phyloP scores from a whole-genome alignment of 345 rosid species.

The Citrus trifoliata region DNA sequence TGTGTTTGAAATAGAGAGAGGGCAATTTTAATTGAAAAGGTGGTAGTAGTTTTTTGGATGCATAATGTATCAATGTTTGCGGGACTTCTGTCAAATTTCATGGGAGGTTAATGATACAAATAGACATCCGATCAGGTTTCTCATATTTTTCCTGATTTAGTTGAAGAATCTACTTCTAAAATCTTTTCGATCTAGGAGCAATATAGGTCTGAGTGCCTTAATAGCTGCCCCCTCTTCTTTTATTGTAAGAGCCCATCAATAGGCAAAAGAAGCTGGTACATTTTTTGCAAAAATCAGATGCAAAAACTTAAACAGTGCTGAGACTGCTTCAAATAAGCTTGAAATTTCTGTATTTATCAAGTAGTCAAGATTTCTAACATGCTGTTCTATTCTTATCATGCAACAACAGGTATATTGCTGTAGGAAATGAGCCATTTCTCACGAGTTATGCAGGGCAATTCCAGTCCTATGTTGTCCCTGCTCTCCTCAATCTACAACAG shows the following conservation, averaged over 20 bases:
- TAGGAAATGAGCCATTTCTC: slow-evolving; percentile 95
- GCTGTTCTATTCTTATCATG: slow-evolving; percentile 6
- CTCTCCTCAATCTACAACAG: slow-evolving; percentile 74
- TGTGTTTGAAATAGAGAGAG: background rate
- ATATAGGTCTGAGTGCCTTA: background rate
- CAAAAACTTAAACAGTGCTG: background rate
- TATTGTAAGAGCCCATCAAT: background rate
- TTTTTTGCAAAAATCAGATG: background rate
- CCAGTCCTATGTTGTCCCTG: slow-evolving; percentile 76
- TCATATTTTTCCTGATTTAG: background rate
- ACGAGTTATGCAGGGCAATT: slow-evolving; percentile 64
- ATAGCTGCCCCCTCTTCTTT: background rate
- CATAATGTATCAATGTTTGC: background rate
- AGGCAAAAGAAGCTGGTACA: background rate
- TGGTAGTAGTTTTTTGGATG: background rate
- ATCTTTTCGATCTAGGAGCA: background rate
- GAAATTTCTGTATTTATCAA: background rate
- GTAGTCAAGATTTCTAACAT: background rate
- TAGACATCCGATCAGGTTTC: background rate
- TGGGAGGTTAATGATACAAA: background rate
- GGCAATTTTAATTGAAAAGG: background rate
- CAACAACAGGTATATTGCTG: slow-evolving; percentile 73
- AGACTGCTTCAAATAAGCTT: background rate
- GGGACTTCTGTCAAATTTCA: background rate
- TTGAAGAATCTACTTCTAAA: background rate